phyloP scores from a whole-genome alignment of 1,139 yeast genomes.

The Kodamaea suecica region DNA sequence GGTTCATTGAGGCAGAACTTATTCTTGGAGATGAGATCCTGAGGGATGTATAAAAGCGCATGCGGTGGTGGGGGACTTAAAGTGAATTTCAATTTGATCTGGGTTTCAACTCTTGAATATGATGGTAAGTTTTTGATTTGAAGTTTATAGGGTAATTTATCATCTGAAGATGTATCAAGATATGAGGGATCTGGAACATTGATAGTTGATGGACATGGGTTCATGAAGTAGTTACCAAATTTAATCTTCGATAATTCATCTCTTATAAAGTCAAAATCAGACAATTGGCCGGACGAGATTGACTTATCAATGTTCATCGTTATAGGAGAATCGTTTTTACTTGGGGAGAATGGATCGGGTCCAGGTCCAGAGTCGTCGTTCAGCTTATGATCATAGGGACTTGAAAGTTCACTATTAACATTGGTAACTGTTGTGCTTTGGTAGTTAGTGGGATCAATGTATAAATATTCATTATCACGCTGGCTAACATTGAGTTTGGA shows the following conservation, averaged over 20 bases:
- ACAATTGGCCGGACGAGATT: constrained; percentile 16
- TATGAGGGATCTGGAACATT: constrained; percentile 32
- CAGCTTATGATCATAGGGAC: constrained; percentile 1
- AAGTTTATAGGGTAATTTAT: constrained; percentile 56
- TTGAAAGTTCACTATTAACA: constrained; percentile 1
- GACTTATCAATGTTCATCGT: background rate
- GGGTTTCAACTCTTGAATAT: constrained; percentile 91
- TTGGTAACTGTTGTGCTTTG: constrained; percentile 6
- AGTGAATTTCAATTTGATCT: constrained; percentile 69
- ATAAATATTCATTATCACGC: constrained; percentile 23
- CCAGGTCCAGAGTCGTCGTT: too few species aligned
- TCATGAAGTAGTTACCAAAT: constrained; percentile 50
- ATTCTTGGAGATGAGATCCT: constrained; percentile 79
- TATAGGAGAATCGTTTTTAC: background rate
- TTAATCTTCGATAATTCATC: constrained; percentile 52
- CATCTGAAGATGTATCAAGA: constrained; percentile 37
- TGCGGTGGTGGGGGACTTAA: constrained; percentile 74
- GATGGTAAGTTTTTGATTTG: constrained; percentile 63
- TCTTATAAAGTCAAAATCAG: constrained; percentile 47
- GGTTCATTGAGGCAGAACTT: constrained; percentile 64
- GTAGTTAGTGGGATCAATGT: constrained; percentile 19
- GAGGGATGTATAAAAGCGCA: constrained; percentile 70
- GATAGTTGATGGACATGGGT: constrained; percentile 35
- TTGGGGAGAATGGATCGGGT: background rate
- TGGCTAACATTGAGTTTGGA: constrained; percentile 5